phyloP scores from a whole-genome alignment of 176 grass and related monocot genomes.

The Triticum timopheevii region DNA sequence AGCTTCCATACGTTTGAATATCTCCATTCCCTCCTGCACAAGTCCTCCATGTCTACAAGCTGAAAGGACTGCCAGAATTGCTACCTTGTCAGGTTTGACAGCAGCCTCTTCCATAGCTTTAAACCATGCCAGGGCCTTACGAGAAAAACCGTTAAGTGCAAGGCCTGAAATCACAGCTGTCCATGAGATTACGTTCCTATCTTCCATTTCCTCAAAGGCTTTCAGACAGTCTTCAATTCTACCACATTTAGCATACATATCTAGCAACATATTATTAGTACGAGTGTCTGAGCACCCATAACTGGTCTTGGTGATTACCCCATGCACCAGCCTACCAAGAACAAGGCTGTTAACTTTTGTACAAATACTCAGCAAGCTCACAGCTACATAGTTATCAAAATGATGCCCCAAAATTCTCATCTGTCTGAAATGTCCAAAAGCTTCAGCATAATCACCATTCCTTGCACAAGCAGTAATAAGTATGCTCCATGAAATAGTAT shows the following conservation, averaged over 20 bases:
- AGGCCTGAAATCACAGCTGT: constrained; percentile 71
- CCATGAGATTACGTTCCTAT: constrained; percentile 71
- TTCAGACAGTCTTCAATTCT: constrained; percentile 66
- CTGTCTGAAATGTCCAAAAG: constrained; percentile 51
- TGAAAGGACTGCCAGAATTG: constrained; percentile 62
- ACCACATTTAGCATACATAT: constrained; percentile 94
- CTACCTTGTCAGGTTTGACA: constrained; percentile 66
- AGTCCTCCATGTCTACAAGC: constrained; percentile 72
- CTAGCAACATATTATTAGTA: constrained; percentile 63
- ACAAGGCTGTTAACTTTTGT: constrained; percentile 60
- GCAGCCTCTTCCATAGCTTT: constrained; percentile 52
- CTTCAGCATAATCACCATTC: constrained; percentile 56
- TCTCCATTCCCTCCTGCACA: constrained; percentile 59
- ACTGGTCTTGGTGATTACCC: constrained; percentile 62
- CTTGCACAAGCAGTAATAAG: constrained; percentile 61
- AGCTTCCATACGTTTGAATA: constrained; percentile 61
- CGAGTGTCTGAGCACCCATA: constrained; percentile 50
- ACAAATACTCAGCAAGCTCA: constrained; percentile 72
- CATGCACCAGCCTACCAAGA: constrained; percentile 68
- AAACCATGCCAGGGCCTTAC: constrained; percentile 66
- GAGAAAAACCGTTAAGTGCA: constrained; percentile 66
- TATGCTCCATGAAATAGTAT: constrained; percentile 73
- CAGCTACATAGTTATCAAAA: constrained; percentile 49
- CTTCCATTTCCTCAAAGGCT: constrained; percentile 66
- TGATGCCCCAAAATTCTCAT: constrained; percentile 55